Conservation (phyloP, 495 filamentous ascomycete genomes). For the Opeltia flavorubescens region DNA sequence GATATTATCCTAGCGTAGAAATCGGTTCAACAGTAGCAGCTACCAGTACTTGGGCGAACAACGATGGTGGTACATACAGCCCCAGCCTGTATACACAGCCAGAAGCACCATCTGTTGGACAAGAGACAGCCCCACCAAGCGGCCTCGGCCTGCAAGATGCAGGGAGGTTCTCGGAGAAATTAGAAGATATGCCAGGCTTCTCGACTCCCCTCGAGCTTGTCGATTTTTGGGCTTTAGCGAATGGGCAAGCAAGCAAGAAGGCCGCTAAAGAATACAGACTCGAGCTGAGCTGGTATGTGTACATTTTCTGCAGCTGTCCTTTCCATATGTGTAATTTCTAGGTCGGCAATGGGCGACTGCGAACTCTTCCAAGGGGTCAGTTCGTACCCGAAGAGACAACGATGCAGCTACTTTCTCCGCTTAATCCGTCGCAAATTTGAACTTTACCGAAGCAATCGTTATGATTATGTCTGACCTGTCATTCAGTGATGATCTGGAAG, state of each 20-base stretch:
- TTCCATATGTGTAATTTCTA: too few relatives aligned
- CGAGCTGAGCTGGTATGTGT: constrained; percentile 12
- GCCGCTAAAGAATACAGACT: constrained; percentile 4
- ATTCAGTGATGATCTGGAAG: constrained; percentile 10
- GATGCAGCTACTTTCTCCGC: too few relatives aligned
- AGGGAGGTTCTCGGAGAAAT: constrained; percentile 1
- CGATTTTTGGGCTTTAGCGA: constrained; percentile 14
- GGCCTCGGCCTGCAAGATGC: background rate
- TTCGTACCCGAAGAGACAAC: too few relatives aligned
- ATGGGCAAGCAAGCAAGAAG: constrained; percentile 13
- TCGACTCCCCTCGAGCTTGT: constrained; percentile 14
- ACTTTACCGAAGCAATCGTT: background rate
- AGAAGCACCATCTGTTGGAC: background rate
- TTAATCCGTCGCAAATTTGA: too few relatives aligned
- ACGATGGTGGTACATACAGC: constrained; percentile 7
- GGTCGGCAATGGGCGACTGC: too few relatives aligned
- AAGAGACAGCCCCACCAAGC: constrained; percentile 1
- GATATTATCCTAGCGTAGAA: constrained; percentile 39
- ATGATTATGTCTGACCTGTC: background rate
- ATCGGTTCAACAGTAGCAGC: constrained; percentile 6
- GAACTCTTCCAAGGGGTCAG: too few relatives aligned
- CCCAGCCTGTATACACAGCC: constrained; percentile 7
- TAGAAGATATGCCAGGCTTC: constrained; percentile 3
- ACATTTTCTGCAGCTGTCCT: background rate
- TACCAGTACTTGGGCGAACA: constrained; percentile 5